Percentiles rank a stretch among this genome's conserved stretches.
Evolutionary conservation across 140 eudicot genomes (phyloP).

Genomic region (Anethum foeniculum): DNA sequence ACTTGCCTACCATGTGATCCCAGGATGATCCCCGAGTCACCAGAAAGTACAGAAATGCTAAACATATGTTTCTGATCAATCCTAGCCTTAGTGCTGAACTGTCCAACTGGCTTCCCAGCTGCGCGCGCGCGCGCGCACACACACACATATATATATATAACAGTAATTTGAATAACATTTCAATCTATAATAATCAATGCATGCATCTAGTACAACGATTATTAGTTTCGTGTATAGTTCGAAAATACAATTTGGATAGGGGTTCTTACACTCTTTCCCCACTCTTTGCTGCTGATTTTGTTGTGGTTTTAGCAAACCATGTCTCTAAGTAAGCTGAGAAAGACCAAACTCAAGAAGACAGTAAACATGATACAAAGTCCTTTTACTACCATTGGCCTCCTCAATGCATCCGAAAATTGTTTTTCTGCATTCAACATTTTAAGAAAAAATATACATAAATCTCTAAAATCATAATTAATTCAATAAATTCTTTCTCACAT

Average conservation of each 20-base stretch:
- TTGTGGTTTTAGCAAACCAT: slow-evolving; percentile 18
- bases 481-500: neutral
- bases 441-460: neutral
- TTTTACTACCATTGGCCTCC: slow-evolving; percentile 28
- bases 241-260: too few relatives aligned
- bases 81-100: too few relatives aligned
- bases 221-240: too few relatives aligned
- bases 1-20: slow-evolving; percentile 32
- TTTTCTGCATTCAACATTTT: neutral
- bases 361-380: slow-evolving; percentile 40
- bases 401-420: slow-evolving; percentile 18
- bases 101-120: too few relatives aligned
- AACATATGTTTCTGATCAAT: too few relatives aligned
- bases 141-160: too few relatives aligned
- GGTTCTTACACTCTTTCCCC: neutral
- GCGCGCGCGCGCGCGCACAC: too few relatives aligned
- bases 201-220: too few relatives aligned
- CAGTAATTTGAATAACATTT: too few relatives aligned
- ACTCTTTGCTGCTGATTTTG: slow-evolving; percentile 15
- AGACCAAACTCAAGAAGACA: slow-evolving; percentile 33
- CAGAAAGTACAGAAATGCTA: too few relatives aligned
- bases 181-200: too few relatives aligned
- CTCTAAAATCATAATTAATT: neutral
- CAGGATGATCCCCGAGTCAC: too few relatives aligned
- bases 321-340: slow-evolving; percentile 12